Conservation (phyloP, 371 early-diverging fungal species). For the Nematocida ironsii region DNA sequence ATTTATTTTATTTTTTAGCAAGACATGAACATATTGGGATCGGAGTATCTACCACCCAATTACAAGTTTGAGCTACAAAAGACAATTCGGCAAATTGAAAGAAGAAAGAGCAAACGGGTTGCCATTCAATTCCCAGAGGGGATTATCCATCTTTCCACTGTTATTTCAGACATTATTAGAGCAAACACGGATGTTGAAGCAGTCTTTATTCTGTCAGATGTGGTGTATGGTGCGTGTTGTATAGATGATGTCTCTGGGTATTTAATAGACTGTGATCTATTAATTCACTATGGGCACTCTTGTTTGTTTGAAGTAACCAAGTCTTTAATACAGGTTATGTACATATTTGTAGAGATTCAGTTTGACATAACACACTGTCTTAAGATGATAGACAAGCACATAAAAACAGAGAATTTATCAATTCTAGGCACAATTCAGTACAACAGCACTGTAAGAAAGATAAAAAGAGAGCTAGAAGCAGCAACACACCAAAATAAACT, state of each 20-base stretch:
- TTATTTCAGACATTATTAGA: conserved; percentile 75
- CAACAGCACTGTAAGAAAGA: conserved; percentile 78
- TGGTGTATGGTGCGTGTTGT: conserved; percentile 99
- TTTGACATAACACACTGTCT: conserved; percentile 88
- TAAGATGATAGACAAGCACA: conserved; percentile 73
- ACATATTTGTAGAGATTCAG: conserved; percentile 97
- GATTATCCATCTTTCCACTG: conserved; percentile 83
- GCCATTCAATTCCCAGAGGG: conserved; percentile 99
- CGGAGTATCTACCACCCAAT: conserved; percentile 77
- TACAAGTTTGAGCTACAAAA: conserved; percentile 99
- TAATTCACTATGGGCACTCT: conserved; percentile 97
- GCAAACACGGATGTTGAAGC: conserved; percentile 75
- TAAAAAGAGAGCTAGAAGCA: conserved; percentile 38
- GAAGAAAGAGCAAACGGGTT: conserved; percentile 77
- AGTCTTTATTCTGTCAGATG: conserved; percentile 93
- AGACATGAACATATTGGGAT: conserved; percentile 9
- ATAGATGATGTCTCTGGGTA: conserved; percentile 90
- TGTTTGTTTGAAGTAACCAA: conserved; percentile 92
- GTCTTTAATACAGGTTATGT: conserved; percentile 86
- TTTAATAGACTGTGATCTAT: conserved; percentile 86
- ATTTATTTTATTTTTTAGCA: background rate
- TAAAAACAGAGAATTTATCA: conserved; percentile 71
- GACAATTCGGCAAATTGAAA: conserved; percentile 82
- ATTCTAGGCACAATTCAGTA: conserved; percentile 95
- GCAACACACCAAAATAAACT: conserved; percentile 71